Evolutionary conservation across 2,329 filamentous ascomycete genomes (phyloP).

Genomic region (Canariomyces notabilis): DNA sequence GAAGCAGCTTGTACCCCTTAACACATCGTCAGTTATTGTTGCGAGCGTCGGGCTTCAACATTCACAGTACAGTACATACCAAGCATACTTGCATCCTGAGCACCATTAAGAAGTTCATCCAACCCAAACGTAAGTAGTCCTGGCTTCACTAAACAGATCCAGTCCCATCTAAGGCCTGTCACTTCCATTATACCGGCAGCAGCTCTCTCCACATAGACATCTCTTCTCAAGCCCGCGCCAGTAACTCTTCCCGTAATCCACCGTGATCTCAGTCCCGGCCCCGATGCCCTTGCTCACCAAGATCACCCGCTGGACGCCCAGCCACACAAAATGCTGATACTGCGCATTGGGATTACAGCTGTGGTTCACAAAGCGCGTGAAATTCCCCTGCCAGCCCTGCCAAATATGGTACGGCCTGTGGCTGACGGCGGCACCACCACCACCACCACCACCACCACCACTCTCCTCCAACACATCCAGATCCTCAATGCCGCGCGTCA

Average conservation of each 20-base stretch:
- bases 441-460: conserved; percentile 28
- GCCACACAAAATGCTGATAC: conserved; percentile 53
- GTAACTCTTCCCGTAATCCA: conserved; percentile 55
- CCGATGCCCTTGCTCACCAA: conserved; percentile 43
- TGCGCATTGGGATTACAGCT: conserved; percentile 54
- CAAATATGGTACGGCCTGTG: conserved; percentile 51
- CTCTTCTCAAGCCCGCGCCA: conserved; percentile 52
- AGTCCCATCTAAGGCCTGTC: too few species aligned
- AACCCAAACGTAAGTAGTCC: too few species aligned
- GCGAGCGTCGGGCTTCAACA: too few species aligned
- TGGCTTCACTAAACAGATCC: too few species aligned
- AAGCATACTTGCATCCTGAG: too few species aligned
- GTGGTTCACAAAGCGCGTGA: conserved; percentile 55
- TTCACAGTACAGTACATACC: too few species aligned
- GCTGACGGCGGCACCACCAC: too few species aligned
- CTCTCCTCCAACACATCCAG: conserved; percentile 51
- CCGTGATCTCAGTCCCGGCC: conserved; percentile 50
- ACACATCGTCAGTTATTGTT: too few species aligned
- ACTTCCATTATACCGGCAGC: conserved; percentile 46
- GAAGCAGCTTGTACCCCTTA: too few species aligned
- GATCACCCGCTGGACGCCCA: conserved; percentile 49
- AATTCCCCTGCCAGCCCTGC: conserved; percentile 52
- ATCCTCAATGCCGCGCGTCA: conserved; percentile 47
- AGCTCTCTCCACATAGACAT: conserved; percentile 49
- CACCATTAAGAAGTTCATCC: too few species aligned